phyloP scores from a whole-genome alignment of 805 yeast genomes.

The Middelhovenomyces tepae region DNA sequence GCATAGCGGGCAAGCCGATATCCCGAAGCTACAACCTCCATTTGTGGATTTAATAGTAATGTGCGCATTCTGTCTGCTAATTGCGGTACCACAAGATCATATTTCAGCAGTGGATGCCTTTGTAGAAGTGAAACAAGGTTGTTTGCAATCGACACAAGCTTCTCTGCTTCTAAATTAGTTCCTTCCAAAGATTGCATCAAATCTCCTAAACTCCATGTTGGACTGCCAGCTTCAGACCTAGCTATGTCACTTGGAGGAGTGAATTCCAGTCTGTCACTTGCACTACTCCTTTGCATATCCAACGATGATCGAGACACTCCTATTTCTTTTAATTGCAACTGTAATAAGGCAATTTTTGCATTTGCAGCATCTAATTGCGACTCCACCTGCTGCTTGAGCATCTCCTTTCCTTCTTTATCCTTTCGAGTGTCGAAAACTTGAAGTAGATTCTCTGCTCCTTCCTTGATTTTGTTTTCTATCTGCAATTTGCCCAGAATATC shows the following conservation, averaged over 20 bases:
- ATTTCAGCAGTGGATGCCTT: slow-evolving; percentile 49
- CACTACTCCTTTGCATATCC: too few species aligned
- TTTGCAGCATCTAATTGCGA: slow-evolving; percentile 23
- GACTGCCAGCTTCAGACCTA: slow-evolving; percentile 26
- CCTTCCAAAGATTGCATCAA: slow-evolving; percentile 49
- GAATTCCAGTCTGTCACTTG: too few species aligned
- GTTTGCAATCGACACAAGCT: slow-evolving; percentile 53
- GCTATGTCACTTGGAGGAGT: too few species aligned
- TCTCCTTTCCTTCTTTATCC: slow-evolving; percentile 15
- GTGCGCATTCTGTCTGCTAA: slow-evolving; percentile 42
- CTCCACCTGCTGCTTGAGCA: slow-evolving; percentile 17
- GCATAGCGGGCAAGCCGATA: slow-evolving; percentile 65
- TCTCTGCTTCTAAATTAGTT: slow-evolving; percentile 40
- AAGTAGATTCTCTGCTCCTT: slow-evolving; percentile 30
- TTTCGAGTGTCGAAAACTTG: slow-evolving; percentile 22
- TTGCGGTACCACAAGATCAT: slow-evolving; percentile 43
- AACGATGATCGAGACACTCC: too few species aligned
- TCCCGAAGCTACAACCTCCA: slow-evolving; percentile 65
- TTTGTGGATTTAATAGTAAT: slow-evolving; percentile 46
- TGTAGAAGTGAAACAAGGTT: slow-evolving; percentile 50
- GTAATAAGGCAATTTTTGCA: slow-evolving; percentile 20
- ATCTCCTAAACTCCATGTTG: slow-evolving; percentile 59
- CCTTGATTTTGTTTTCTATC: slow-evolving; percentile 29
- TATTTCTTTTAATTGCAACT: slow-evolving; percentile 14
- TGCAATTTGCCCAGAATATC: slow-evolving; percentile 27